Base-by-base conservation (phyloP, 2,329 filamentous ascomycete species). In the Aspergillus brasiliensis region DNA sequence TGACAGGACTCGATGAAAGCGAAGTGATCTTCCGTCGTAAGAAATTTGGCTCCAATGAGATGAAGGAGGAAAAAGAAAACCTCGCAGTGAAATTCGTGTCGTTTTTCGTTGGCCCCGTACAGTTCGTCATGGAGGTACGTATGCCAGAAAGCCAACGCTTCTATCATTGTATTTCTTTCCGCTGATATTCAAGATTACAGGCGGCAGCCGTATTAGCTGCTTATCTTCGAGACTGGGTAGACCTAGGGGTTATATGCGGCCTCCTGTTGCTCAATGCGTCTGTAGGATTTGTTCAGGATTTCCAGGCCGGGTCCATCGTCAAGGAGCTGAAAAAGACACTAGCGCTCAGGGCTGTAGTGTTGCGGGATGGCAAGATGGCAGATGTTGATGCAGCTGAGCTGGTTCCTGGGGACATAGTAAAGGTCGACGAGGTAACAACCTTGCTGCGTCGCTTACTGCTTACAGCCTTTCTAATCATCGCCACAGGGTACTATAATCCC, bases 51-150 rank as follows among this genome's bases (percentile, higher is more conserved):
- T 82, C 91, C 73, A 96, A 97, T 76, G 88, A 91, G 76, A 92
- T 96, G 90, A 92, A 91, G 79, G 91, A 96, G 80, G 90, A 94
- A 81, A 92, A 92, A 80, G 89, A 92, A 79, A 96, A 93, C 72
- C 72, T 92, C 60, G 78, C 93, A 62, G 83, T 95, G 71, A 95
- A 96, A 82, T 96, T 96, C 78, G 71, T 87, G 21, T 83, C 84
- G 69, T 95, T 91, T 81, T 96, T 96, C 77, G 82, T 95, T 58
- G 92, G 92, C 67, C 92, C 92, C 23, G 94, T 96, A 67, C 92
- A 96, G 76, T 94, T 94, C 78, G 92, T 96, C 75, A 96, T 96
- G 92, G 91, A 94, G 87, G 89, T 89, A 76, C 73, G 86, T 60
- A 5, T 10, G 2, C 34, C 77, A 25, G 57, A 7, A 59, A n/a